Base-by-base conservation (phyloP, 495 filamentous ascomycete species). In the Extremus antarcticus region DNA sequence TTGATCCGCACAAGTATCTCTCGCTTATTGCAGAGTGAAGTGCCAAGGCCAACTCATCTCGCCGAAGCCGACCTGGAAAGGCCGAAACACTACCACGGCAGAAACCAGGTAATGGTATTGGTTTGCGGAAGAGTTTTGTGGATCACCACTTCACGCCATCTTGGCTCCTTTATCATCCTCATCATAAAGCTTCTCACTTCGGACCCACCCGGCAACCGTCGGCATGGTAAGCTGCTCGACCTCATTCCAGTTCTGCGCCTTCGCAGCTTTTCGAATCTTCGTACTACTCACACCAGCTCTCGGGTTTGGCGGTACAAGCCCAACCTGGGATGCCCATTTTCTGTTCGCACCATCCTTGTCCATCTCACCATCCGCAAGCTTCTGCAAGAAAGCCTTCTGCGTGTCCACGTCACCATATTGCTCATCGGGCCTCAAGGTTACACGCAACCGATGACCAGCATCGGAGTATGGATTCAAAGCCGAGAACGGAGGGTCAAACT, bases 291-390 rank as follows among this genome's bases (percentile, higher is more conserved):
- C 61, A 17, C 63, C 63, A 0, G 43, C 78, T 0, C 74, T 76
- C 53, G 69, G 25, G 55, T 69, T 40, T 1, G 78, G 81, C 48
- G 83, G 76, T 7, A 89, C 82, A 62, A 95, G 69, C 63, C 84
- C 76, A 50, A 95, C 83, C 54, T 77, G 75, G 20, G 70, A 64
- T 16, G 74, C 82, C 91, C 91, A 97, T 63, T 79, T 80, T 47
- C 56, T 71, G 49, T 65, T 72, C 0, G 73, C 85, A 0, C 86
- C 86, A 7, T 81, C 75, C 1, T 63, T 63, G 45, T 82, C 78
- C 63, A 81, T 43, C 65, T 68, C 61, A 1, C 69, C 66, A 16
- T 63, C 61, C 25, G 47, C 56, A 38, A 75, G 53, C 23, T 59
- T 47, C 57, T 66, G 40, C 35, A 74, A 19, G 61, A 68, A 72